phyloP scores from a whole-genome alignment of 164 flowering plant genomes.

The Piper longum region DNA sequence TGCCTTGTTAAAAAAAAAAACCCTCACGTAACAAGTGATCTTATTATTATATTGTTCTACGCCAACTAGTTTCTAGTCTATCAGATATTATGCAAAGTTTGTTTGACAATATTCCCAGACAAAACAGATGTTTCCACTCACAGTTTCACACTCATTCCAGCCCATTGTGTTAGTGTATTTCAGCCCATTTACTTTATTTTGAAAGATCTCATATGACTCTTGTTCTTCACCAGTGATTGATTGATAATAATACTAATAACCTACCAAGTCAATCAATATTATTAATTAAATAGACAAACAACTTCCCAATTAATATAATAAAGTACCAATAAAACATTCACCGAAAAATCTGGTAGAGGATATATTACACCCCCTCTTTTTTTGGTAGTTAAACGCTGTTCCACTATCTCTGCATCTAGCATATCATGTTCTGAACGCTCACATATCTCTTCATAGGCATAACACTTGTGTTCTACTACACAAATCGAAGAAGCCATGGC shows the following conservation, averaged over 20 bases:
- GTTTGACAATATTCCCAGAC: background rate
- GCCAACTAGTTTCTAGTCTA: background rate
- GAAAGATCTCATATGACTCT: too few species aligned
- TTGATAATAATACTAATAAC: too few species aligned
- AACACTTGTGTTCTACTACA: background rate
- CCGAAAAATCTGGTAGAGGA: background rate
- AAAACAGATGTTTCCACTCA: background rate
- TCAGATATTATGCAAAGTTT: background rate
- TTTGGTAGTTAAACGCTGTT: background rate
- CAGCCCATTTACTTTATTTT: background rate
- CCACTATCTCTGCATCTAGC: background rate
- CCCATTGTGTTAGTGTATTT: background rate
- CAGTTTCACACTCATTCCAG: too few species aligned
- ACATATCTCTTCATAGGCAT: too few species aligned
- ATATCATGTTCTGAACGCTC: too few species aligned
- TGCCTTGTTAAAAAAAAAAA: too few species aligned
- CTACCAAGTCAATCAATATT: too few species aligned
- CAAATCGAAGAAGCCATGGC: background rate
- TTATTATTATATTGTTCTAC: background rate
- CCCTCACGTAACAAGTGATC: too few species aligned
- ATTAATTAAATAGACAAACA: background rate
- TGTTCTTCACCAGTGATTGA: too few species aligned
- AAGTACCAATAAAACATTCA: background rate
- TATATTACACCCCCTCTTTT: background rate
- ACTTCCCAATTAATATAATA: too few species aligned